A percentile compares a stretch with the other conserved stretches of the same genome.
These are phyloP conservation scores for Buxus sempervirens DNA, from an alignment of 164 flowering plant species.

Conservation along the genomic window DNA sequence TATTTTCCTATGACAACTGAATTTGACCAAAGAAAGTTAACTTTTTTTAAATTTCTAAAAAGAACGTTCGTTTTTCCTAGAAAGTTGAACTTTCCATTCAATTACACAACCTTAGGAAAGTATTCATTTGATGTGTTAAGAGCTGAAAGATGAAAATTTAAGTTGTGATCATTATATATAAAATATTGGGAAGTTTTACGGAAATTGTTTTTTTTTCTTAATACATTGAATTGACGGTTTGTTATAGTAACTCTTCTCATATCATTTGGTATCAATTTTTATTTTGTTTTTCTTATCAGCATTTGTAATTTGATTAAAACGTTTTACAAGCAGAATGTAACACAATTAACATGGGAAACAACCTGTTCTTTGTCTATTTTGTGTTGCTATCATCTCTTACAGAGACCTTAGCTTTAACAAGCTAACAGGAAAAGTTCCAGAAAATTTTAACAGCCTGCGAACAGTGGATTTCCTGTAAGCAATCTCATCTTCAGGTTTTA, in stretches of 20 bases:
- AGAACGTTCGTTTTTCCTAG: too few relatives aligned
- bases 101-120: constrained; percentile 12
- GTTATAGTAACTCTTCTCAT: not conserved
- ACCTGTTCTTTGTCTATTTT: not conserved
- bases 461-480: not conserved
- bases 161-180: constrained; percentile 33
- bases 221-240: not conserved
- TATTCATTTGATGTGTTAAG: not conserved
- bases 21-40: too few relatives aligned
- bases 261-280: not conserved
- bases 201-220: not conserved
- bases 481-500: not conserved
- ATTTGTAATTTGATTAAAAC: too few relatives aligned
- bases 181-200: not conserved
- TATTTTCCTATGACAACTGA: too few relatives aligned
- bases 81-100: too few relatives aligned
- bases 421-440: not conserved
- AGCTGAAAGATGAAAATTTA: constrained; percentile 22
- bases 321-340: not conserved
- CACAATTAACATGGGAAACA: not conserved
- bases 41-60: too few relatives aligned
- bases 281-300: too few relatives aligned
- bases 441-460: too few relatives aligned
- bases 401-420: not conserved
- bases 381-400: not conserved